Evolutionary conservation across 176 grass and related monocot species (phyloP), one percentile per base, ranked within the genome.

Genomic region (Thalia dealbata): DNA sequence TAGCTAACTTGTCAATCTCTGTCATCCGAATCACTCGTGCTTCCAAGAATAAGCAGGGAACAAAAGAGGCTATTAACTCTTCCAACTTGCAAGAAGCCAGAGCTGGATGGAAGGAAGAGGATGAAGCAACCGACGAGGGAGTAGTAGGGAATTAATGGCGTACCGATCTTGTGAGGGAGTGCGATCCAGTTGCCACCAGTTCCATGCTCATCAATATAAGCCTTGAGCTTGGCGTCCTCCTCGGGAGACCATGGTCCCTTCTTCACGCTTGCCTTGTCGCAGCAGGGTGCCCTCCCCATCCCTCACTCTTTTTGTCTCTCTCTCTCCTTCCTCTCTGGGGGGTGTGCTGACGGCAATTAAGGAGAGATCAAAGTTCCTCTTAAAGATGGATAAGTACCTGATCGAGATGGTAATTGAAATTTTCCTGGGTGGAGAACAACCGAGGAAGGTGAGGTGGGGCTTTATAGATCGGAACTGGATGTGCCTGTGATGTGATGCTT

Each of bases 191-290:
- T 93, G 71, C 87, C 83, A 10, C 85, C 95, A 70, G 85, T 93
- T 64, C 95, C 95, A 46, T 99, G 46, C 72, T 88, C 87, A 59
- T 99, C 95, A 61, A 99, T 93, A 76, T 91, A 99, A 65, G 85
- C 77, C 81, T 88, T 93, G 58, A 99, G 90, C 91, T 80, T 91
- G 69, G 83, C 87, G 74, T 97, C 95, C 77, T 99, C 95, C 75
- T 93, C 95, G 15, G 87, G 89, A 23, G 95, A 99, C 95, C 95
- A 99, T 1, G 95, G 90, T 18, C 95, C 95, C 71, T 82, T 99
- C 87, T 99, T 99, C 74, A 93, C 95, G 44, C 50, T 99, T n/a
- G 87, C 87, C 85, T 99, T 99, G 87, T 99, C 95, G 67, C 95
- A 99, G 74, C 95, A 99, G 38, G 95, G 95, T 3, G 95, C 85